Percentiles rank a stretch among this genome's conserved stretches.
phyloP scores from a whole-genome alignment of 2,329 filamentous ascomycete genomes.

The Lasiodiplodia hormozganensis region DNA sequence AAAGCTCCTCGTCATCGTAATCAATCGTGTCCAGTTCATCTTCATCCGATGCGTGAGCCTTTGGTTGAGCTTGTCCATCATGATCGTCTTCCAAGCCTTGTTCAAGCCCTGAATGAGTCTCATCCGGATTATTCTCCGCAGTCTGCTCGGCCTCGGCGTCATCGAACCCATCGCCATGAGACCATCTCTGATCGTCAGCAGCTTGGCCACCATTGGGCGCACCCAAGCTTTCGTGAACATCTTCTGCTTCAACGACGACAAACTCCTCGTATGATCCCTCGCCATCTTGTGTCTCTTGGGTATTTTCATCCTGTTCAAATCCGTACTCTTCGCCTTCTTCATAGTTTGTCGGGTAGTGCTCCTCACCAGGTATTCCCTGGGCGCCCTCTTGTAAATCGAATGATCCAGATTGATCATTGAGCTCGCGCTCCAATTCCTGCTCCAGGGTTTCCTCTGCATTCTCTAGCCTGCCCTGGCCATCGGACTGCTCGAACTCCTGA shows the following conservation, averaged over 20 bases:
- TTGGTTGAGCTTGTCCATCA: conserved; percentile 24
- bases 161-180: conserved; percentile 18
- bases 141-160: conserved; percentile 24
- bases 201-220: not conserved
- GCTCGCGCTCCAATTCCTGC: conserved; percentile 18
- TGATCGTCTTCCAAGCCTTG: conserved; percentile 21
- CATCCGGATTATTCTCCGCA: conserved; percentile 27
- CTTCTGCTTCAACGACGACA: conserved; percentile 20
- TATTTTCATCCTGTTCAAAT: conserved; percentile 6
- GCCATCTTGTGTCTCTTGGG: conserved; percentile 4
- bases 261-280: conserved; percentile 12
- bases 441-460: conserved; percentile 10
- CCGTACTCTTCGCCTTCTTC: conserved; percentile 10
- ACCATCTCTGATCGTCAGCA: not conserved
- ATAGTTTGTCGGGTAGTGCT: not conserved
- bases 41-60: conserved; percentile 13
- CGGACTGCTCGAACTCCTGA: not conserved
- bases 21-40: conserved; percentile 30
- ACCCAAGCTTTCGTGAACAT: conserved; percentile 4
- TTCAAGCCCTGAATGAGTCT: conserved; percentile 26
- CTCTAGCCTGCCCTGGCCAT: not conserved
- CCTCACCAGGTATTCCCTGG: not conserved
- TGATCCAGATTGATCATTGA: not conserved
- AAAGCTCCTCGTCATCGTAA: conserved; percentile 31
- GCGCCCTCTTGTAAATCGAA: not conserved